Conservation (phyloP, 306 rosid genomes). For the Oemleria cerasiformis region DNA sequence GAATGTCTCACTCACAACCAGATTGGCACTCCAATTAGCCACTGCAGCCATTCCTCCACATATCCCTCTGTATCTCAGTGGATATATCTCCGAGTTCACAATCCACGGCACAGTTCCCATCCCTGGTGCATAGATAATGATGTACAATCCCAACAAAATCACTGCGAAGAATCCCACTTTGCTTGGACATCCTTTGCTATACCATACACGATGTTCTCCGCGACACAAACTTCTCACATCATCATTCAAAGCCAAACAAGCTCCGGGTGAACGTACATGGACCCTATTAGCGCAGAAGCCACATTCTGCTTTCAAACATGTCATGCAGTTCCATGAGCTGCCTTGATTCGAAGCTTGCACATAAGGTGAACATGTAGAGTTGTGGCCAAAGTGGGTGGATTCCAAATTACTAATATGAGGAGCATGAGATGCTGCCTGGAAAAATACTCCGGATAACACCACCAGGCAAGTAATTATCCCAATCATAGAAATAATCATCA, state of each 20-base stretch:
- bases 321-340: slow-evolving; percentile 70
- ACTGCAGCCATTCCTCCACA: slow-evolving; percentile 90
- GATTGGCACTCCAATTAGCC: slow-evolving; percentile 70
- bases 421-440: slow-evolving; percentile 48
- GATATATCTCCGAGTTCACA: slow-evolving; percentile 80
- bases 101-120: slow-evolving; percentile 88
- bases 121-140: slow-evolving; percentile 68
- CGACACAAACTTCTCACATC: slow-evolving; percentile 31
- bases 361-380: slow-evolving; percentile 61
- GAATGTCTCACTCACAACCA: slow-evolving; percentile 69
- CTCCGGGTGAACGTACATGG: slow-evolving; percentile 51
- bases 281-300: slow-evolving; percentile 53
- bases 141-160: slow-evolving; percentile 57
- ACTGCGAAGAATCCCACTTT: slow-evolving; percentile 65
- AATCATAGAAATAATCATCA: slow-evolving; percentile 61
- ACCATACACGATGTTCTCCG: slow-evolving; percentile 50
- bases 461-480: slow-evolving; percentile 55
- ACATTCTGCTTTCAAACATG: slow-evolving; percentile 55
- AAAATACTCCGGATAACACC: slow-evolving; percentile 47
- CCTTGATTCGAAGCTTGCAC: slow-evolving; percentile 32
- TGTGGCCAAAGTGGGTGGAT: slow-evolving; percentile 51
- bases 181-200: slow-evolving; percentile 71
- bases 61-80: slow-evolving; percentile 61
- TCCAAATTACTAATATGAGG: slow-evolving; percentile 47
- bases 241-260: slow-evolving; percentile 57